Percentiles rank a stretch among this genome's conserved stretches.
Evolutionary conservation across 192 early-diverging fungal species (phyloP).

Genomic region (Kappamyces sp.): DNA sequence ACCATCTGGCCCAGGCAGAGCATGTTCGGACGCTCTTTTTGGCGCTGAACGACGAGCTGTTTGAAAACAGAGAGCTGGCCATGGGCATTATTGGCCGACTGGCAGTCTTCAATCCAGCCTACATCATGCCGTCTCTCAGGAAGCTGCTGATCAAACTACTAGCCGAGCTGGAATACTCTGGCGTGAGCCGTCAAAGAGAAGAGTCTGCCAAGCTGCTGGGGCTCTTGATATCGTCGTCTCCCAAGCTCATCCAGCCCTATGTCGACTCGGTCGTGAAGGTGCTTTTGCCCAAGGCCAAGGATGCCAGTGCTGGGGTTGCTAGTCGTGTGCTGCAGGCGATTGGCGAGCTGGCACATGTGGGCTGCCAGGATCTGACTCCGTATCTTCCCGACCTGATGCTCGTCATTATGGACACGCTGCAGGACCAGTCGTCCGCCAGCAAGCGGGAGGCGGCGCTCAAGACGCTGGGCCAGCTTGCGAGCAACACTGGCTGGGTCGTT

Average conservation of each 20-base stretch:
- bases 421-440: constrained; percentile 74
- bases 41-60: constrained; percentile 86
- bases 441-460: constrained; percentile 85
- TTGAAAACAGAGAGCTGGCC: constrained; percentile 75
- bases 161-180: constrained; percentile 86
- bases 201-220: constrained; percentile 75
- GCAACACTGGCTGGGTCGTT: constrained; percentile 79
- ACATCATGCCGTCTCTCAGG: constrained; percentile 82
- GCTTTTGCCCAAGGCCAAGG: constrained; percentile 71
- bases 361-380: constrained; percentile 73
- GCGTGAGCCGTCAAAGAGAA: constrained; percentile 74
- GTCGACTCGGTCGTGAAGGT: constrained; percentile 82
- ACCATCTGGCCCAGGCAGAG: constrained; percentile 83
- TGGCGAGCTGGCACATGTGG: constrained; percentile 77
- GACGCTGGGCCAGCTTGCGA: constrained; percentile 77
- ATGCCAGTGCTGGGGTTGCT: constrained; percentile 70
- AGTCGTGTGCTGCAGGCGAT: constrained; percentile 71
- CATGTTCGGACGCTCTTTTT: constrained; percentile 83
- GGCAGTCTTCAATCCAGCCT: constrained; percentile 81
- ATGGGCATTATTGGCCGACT: constrained; percentile 83
- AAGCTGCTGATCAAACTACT: constrained; percentile 81
- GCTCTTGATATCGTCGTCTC: constrained; percentile 68
- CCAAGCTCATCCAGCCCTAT: constrained; percentile 81
- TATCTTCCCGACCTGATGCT: constrained; percentile 76
- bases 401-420: constrained; percentile 80